Evolutionary conservation across 176 grass and related monocot species (phyloP).

Genomic region (Miscanthus lutarioriparius): DNA sequence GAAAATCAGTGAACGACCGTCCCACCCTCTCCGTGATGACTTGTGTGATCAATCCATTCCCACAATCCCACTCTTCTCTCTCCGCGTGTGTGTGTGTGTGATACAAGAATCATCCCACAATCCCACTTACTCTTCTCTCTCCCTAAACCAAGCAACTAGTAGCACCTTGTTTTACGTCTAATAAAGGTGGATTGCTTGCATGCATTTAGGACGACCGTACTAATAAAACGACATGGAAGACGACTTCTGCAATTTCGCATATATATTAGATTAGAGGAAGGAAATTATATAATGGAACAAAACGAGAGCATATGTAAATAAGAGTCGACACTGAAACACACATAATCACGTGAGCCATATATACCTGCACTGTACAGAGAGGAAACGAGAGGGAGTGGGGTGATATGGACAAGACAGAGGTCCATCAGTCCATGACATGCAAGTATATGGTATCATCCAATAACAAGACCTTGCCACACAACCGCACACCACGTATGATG

Average conservation of each 20-base stretch:
- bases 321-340: conserved; percentile 1
- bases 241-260: background rate
- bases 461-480: background rate
- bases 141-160: background rate
- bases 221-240: background rate
- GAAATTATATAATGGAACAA: background rate
- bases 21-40: too few relatives aligned
- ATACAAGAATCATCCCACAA: too few relatives aligned
- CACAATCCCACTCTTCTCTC: too few relatives aligned
- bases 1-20: too few relatives aligned
- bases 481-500: background rate
- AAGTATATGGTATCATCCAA: background rate
- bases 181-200: background rate
- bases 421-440: conserved; percentile 1
- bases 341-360: conserved; percentile 16
- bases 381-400: too few relatives aligned
- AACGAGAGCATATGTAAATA: too few relatives aligned
- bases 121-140: too few relatives aligned
- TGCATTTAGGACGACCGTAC: background rate
- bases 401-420: conserved; percentile 9
- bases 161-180: background rate
- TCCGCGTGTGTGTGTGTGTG: too few relatives aligned
- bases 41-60: too few relatives aligned
- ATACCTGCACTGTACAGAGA: background rate
- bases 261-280: background rate